Percentiles rank a stretch among this genome's conserved stretches.
Conservation (phyloP, 306 rosid species). For the Cercis canadensis region DNA sequence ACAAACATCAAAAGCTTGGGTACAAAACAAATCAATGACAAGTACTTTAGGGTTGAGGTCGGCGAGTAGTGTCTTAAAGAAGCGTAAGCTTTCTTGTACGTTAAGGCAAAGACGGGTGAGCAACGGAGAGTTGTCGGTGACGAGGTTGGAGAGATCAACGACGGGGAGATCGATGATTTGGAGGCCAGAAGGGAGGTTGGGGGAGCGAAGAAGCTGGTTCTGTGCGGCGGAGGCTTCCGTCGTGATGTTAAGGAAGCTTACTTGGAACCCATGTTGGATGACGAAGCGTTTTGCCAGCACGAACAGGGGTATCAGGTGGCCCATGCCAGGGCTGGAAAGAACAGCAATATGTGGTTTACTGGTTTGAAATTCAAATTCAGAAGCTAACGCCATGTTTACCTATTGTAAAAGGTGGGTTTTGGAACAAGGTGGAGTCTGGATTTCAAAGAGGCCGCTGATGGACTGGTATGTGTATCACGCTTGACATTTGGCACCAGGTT, state of each 20-base stretch:
- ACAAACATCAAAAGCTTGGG: slow-evolving; percentile 51
- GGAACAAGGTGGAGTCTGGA: no score
- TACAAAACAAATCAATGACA: slow-evolving; percentile 50
- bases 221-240: slow-evolving; percentile 54
- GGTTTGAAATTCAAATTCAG: background rate
- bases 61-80: slow-evolving; percentile 34
- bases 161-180: slow-evolving; percentile 48
- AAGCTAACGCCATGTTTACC: background rate
- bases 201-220: slow-evolving; percentile 41
- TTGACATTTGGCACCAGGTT: no score
- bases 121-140: background rate
- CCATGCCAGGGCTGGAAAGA: slow-evolving; percentile 59
- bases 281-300: slow-evolving; percentile 47
- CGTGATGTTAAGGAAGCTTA: slow-evolving; percentile 59
- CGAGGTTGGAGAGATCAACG: slow-evolving; percentile 21
- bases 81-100: slow-evolving; percentile 32
- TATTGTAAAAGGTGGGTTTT: no score
- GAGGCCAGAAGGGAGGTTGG: slow-evolving; percentile 37
- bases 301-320: slow-evolving; percentile 52
- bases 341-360: slow-evolving; percentile 36
- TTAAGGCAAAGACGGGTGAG: slow-evolving; percentile 38
- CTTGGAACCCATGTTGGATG: slow-evolving; percentile 33
- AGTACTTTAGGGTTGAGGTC: slow-evolving; percentile 38
- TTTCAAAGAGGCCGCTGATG: no score
- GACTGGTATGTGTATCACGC: no score